These are phyloP conservation scores for Calonectria montana DNA, from an alignment of 2,329 filamentous ascomycete genomes.

Conservation along the genomic window DNA sequence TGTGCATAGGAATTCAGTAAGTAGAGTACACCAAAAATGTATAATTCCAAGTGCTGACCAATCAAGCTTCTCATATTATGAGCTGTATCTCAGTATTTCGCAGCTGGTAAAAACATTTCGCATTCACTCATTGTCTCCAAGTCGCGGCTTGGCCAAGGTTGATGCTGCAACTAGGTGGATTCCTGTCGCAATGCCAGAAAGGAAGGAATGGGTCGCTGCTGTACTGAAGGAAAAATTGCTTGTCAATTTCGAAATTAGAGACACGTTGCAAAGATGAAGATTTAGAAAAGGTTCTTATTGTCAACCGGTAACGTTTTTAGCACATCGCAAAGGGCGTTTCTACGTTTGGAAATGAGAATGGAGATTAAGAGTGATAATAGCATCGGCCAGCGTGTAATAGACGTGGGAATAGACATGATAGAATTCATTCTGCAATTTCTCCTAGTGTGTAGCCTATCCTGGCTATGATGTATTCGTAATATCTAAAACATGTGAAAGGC, in stretches of 20 bases:
- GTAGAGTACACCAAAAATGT: not conserved
- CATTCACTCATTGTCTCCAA: not conserved
- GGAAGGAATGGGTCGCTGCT: constrained; percentile 39
- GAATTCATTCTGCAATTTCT: too few species aligned
- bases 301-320: too few species aligned
- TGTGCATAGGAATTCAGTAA: constrained; percentile 45
- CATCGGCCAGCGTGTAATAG: too few species aligned
- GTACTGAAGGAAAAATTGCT: constrained; percentile 9
- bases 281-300: too few species aligned
- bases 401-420: too few species aligned
- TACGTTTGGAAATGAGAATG: too few species aligned
- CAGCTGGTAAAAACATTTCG: constrained; percentile 9
- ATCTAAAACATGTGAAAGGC: too few species aligned
- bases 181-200: constrained; percentile 29
- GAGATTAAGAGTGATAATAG: too few species aligned
- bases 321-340: too few species aligned
- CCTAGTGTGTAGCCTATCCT: too few species aligned
- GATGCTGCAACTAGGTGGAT: constrained; percentile 18
- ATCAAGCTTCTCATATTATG: constrained; percentile 28
- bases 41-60: not conserved
- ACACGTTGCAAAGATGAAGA: too few species aligned
- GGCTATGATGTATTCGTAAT: too few species aligned
- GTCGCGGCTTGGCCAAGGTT: not conserved
- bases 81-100: constrained; percentile 28
- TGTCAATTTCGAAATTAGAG: not conserved